These are phyloP conservation scores for Phylloporus arenicola DNA, from an alignment of 768 basidiomycete species.

Conservation along the genomic window DNA sequence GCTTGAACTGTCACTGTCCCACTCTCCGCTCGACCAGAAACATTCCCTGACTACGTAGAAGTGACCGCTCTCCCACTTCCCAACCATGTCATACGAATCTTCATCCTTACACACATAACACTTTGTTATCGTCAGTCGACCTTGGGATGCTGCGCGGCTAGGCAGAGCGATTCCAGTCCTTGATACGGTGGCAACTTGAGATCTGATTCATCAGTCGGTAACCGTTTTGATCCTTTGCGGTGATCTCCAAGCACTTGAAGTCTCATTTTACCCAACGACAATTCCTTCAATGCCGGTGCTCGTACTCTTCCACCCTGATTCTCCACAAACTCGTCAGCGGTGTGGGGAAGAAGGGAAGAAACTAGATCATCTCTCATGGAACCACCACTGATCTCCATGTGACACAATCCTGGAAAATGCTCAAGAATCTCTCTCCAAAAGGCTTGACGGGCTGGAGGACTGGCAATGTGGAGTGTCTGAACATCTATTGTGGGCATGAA, in stretches of 20 bases:
- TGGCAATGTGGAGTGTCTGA: not conserved
- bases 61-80: not conserved
- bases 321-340: not conserved
- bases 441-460: not conserved
- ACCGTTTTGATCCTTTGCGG: too few species aligned
- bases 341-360: not conserved
- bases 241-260: not conserved
- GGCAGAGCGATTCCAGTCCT: not conserved
- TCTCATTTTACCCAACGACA: not conserved
- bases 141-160: not conserved
- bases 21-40: too few species aligned
- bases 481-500: not conserved
- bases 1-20: too few species aligned
- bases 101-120: not conserved
- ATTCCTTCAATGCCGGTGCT: not conserved
- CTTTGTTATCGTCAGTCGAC: not conserved
- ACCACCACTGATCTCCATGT: not conserved
- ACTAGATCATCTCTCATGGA: too few species aligned
- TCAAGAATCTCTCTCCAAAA: slow-evolving; percentile 6
- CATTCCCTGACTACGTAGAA: too few species aligned
- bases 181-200: not conserved
- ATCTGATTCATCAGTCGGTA: not conserved
- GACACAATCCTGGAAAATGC: not conserved
- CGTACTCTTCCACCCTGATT: not conserved
- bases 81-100: not conserved